These are phyloP conservation scores for Dovyalis caffra DNA, from an alignment of 345 rosid genomes.

Conservation along the genomic window DNA sequence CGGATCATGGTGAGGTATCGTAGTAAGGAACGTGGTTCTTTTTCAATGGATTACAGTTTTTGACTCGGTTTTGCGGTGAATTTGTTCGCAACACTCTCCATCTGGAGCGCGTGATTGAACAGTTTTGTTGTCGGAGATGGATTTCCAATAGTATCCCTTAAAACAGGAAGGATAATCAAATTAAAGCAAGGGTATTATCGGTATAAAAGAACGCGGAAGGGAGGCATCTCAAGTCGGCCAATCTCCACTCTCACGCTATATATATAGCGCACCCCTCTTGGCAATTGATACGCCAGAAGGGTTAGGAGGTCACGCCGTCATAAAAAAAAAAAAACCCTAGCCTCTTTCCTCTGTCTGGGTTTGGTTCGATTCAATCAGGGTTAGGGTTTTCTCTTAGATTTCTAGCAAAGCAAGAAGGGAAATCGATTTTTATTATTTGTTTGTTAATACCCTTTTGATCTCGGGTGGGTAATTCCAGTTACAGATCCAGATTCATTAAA, in stretches of 20 bases:
- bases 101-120: too few species aligned
- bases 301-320: not conserved
- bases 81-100: too few species aligned
- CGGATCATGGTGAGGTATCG: too few species aligned
- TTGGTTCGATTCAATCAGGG: not conserved
- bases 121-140: not conserved
- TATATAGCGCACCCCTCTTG: not conserved
- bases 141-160: not conserved
- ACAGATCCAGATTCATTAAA: conserved; percentile 11
- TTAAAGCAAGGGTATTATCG: conserved; percentile 6
- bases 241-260: not conserved
- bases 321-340: conserved; percentile 1
- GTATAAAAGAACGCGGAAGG: not conserved
- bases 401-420: not conserved
- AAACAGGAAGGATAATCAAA: not conserved
- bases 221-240: not conserved
- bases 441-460: not conserved
- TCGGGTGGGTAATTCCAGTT: not conserved
- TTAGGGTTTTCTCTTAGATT: not conserved
- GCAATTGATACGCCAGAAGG: not conserved
- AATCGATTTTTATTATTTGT: not conserved
- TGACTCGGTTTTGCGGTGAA: too few species aligned
- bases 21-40: too few species aligned
- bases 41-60: too few species aligned
- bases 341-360: not conserved